Evolutionary conservation across 371 early-diverging fungal species (phyloP), one percentile per base, ranked within the genome.

Genomic region (Fennellomyces sp.): DNA sequence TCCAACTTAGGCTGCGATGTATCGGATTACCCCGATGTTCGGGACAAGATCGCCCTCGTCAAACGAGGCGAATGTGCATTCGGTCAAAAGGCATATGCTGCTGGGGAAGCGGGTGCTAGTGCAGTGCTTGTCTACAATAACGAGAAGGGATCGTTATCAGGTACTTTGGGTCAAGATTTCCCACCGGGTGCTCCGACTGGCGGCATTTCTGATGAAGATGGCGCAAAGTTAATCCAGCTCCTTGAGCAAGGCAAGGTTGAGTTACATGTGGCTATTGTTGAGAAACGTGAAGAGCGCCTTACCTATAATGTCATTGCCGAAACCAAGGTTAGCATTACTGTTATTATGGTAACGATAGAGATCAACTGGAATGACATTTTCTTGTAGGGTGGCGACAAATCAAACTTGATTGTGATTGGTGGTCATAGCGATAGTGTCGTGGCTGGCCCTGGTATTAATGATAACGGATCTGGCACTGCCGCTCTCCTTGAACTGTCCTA

Each of bases 391-490:
- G 64, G 64, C 27, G 48, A 64, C 38, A 31, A 64, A 36, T 38
- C 29, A 11, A 65, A 65, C 21, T 41, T 60, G 6, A 61, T 69
- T 30, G 56, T 69, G 5, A 52, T 69, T 19, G 69, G 69, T 33
- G 69, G 61, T 12, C 69, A 69, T 28, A 59, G 60, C 27, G 89
- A 89, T 56, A 84, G 85, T 25, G 89, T 89, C 1, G 83, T 82
- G 2, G 84, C 73, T 7, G 88, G 88, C 0, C 87, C 89, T 1
- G 89, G 89, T n/a, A 79, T 89, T 64, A 86, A 85, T 51, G 87
- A 87, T 73, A 88, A 90, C 64, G 91, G 87, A 1, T 85, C 87
- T 0, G 93, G 93, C 3, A 73, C 89, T 1, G 70, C 83, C 6
- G 75, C 90, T 3, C 59, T 86, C 0, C 61, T 92, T 51, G 91